Base-by-base conservation (phyloP, 306 rosid genomes). In the Lathyrus sativus region DNA sequence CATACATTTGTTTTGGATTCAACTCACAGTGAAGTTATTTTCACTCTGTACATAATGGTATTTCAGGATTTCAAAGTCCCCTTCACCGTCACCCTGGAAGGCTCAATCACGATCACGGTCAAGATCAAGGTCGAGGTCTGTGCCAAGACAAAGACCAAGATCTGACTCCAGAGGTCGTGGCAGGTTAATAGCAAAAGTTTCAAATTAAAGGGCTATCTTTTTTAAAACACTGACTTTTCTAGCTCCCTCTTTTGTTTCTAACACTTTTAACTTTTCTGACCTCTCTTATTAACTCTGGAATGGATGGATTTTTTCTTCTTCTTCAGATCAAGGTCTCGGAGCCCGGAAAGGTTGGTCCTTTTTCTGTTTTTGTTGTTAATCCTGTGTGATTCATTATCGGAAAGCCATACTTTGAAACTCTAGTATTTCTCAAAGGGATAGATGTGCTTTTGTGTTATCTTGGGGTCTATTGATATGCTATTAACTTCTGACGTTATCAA, bases 51-150 rank as follows among this genome's bases (percentile, higher is more conserved):
- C 38, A 17, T 55, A 8, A 66, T 78, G 54, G 31, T 78, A 7
- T 53, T 38, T 37, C 79, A 95, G 97, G 84, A 63, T 68, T 75
- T 90, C 99, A 58, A 85, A 81, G 72, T 88, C 97, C 15, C 92
- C 92, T 59, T 87, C 97, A 24, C 95, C 95, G 51, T 85, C 97
- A n/a, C 87, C 95, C 0, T 79, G 85, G 89, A 83, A 86, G 83
- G 92, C 89, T 70, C 92, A 81, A 62, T 90, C 96, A 7, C 65
- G 85, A 26, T 86, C 29, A 26, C 29, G 29, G 29, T 26, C 90
- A 0, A 57, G 88, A 65, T 86, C 97, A n/a, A 77, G 83, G 76
- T 79, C 93, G 4, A 58, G 85, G 81, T 67, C 95, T 14, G 29
- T 37, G 15, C 66, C 66, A 72, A 80, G 80, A 24, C 69, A 44